Base-by-base conservation (phyloP, 768 basidiomycete species). In the Agrocybe chaxingu region DNA sequence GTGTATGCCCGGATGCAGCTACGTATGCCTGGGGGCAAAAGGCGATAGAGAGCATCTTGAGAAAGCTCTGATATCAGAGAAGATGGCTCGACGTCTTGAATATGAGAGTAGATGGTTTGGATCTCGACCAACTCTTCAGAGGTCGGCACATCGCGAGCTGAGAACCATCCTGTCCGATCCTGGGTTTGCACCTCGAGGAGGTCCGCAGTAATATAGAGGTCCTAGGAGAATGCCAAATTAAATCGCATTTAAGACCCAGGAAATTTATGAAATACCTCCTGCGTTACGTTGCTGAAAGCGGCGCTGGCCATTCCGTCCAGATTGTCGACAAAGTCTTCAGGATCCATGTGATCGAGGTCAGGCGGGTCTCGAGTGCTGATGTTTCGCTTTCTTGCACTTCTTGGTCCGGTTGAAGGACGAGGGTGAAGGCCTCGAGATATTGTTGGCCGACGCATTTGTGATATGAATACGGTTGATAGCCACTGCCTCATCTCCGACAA, bases 121-220 rank as follows among this genome's bases (percentile, higher is more conserved):
- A 92, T 84, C 54, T 91, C 87, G n/a, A 84, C 72, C 3, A 75
- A 71, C 42, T 93, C 91, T 8, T 80, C 77, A 42, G 70, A 65
- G 0, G 74, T 67, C 11, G 66, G 67, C 0, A 72, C 62, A n/a
- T 92, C 89, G 47, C 81, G 73, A 31, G 69, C 48, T 3, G 74
- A 70, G 66, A 91, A 88, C 90, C 91, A 93, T 2, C 87, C 91
- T 2, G 80, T 84, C 31, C 83, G 80, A 62, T 93, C 91, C 11
- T 81, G 79, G 1, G 80, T 83, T 64, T 93, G 91, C 0, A 89
- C 80, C 65, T 93, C 91, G 8, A 93, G 74, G 12, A 92, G 67
- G 63, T 93, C 91, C 4, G 84, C 80, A 6, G 87, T 83, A 38
- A 84, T 73, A 58, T 89, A 86, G 34, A 93, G 71, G 66, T 92